Conservation (phyloP, 176 grass and related monocot genomes). For the Oryza meridionalis region DNA sequence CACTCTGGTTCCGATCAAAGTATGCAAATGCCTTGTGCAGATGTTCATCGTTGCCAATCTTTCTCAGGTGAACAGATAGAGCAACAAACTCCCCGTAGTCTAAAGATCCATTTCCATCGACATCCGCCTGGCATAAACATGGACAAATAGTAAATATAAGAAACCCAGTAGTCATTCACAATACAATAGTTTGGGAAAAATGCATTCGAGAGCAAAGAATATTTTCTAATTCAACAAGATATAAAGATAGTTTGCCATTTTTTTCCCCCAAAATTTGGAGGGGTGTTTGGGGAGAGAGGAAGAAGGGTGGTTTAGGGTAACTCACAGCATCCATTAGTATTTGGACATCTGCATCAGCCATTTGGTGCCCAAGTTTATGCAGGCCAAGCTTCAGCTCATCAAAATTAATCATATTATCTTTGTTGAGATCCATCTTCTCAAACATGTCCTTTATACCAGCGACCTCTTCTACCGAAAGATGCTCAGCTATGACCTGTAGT, state of each 20-base stretch:
- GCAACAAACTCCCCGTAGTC: constrained; percentile 91
- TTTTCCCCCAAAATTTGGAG: neutral
- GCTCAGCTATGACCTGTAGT: constrained; percentile 80
- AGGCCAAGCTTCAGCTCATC: constrained; percentile 87
- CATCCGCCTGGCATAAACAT: constrained; percentile 66
- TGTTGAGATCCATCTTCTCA: constrained; percentile 83
- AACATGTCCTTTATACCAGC: constrained; percentile 93
- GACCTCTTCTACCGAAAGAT: constrained; percentile 91
- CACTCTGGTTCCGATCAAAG: constrained; percentile 81
- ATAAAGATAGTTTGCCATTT: neutral
- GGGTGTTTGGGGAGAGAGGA: neutral
- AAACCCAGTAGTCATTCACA: neutral
- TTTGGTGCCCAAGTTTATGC: constrained; percentile 79
- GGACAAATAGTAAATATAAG: constrained; percentile 46
- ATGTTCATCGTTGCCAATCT: constrained; percentile 80
- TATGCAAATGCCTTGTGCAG: constrained; percentile 87
- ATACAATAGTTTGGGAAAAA: neutral
- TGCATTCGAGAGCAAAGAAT: neutral
- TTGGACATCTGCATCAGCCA: constrained; percentile 78
- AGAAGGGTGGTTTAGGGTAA: constrained; percentile 28
- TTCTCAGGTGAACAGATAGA: constrained; percentile 81
- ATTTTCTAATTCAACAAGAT: neutral
- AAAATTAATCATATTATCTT: constrained; percentile 71
- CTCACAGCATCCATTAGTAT: constrained; percentile 96
- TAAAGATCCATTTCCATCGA: constrained; percentile 76